Percentiles rank a stretch among this genome's conserved stretches.
Conservation (phyloP, 441 rosid species). For the Erodium texanum region DNA sequence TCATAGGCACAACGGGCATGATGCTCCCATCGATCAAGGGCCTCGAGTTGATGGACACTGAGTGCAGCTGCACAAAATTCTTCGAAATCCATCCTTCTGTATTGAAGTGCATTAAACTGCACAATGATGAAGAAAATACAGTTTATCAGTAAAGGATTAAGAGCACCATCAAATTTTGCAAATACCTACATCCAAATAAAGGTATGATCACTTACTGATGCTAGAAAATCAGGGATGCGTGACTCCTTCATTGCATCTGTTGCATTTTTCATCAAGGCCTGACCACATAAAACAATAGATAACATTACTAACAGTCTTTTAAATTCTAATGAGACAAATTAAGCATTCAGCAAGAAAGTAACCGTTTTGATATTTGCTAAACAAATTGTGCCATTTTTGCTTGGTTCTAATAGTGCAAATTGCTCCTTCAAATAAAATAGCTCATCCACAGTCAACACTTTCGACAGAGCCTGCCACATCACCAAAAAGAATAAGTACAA, state of each 20-base stretch:
- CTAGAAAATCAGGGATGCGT: slow-evolving; percentile 57
- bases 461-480: slow-evolving; percentile 67
- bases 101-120: slow-evolving; percentile 74
- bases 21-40: slow-evolving; percentile 75
- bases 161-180: slow-evolving; percentile 11
- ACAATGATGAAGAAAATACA: slow-evolving; percentile 17
- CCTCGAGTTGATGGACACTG: slow-evolving; percentile 87
- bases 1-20: slow-evolving; percentile 71
- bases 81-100: slow-evolving; percentile 84
- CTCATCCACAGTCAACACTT: slow-evolving; percentile 60
- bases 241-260: slow-evolving; percentile 94
- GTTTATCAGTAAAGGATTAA: slow-evolving; percentile 1
- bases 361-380: slow-evolving; percentile 69
- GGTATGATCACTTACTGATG: slow-evolving; percentile 34
- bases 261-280: slow-evolving; percentile 73
- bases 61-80: slow-evolving; percentile 94
- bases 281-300: slow-evolving; percentile 13
- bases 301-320: not conserved
- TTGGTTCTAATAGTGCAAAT: slow-evolving; percentile 63
- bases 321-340: not conserved
- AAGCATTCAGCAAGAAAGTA: slow-evolving; percentile 8
- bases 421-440: slow-evolving; percentile 55
- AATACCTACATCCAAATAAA: slow-evolving; percentile 15
- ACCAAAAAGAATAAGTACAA: not conserved
- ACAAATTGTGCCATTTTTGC: slow-evolving; percentile 50